These are phyloP conservation scores for Beauveria caledonica DNA, from an alignment of 2,329 filamentous ascomycete species.

Conservation along the genomic window DNA sequence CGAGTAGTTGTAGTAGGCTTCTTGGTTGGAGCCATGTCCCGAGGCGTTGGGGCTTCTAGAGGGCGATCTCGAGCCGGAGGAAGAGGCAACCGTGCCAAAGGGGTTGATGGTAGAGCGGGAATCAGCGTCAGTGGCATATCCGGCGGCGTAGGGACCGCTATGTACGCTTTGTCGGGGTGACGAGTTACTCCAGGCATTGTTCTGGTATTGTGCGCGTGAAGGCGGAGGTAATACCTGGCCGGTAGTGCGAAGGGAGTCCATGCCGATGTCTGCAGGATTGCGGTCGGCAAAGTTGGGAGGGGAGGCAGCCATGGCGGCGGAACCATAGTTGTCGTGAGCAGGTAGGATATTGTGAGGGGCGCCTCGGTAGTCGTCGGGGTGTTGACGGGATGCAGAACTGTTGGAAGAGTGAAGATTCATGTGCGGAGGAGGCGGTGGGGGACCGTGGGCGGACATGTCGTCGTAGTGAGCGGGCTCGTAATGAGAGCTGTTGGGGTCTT, in stretches of 20 bases:
- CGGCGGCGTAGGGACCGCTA: conserved; percentile 16
- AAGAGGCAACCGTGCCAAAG: conserved; percentile 24
- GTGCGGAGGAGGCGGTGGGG: conserved; percentile 16
- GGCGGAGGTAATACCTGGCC: conserved; percentile 30
- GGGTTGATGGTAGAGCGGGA: conserved; percentile 36
- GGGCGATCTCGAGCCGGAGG: conserved; percentile 30
- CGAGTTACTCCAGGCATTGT: not conserved
- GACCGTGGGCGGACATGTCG: not conserved
- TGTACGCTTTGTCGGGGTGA: conserved; percentile 1
- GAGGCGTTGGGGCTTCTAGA: conserved; percentile 43
- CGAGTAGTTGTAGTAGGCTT: conserved; percentile 57
- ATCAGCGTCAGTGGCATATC: conserved; percentile 25
- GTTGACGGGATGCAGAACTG: conserved; percentile 15
- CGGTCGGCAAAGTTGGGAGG: conserved; percentile 58
- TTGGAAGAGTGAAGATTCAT: conserved; percentile 17
- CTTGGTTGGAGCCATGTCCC: conserved; percentile 45
- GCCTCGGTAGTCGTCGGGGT: conserved; percentile 16
- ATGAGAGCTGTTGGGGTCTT: conserved; percentile 1
- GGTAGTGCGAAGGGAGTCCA: conserved; percentile 47
- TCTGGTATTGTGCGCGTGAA: conserved; percentile 23
- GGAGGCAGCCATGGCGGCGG: conserved; percentile 55
- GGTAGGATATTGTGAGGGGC: conserved; percentile 41
- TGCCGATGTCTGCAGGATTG: conserved; percentile 50
- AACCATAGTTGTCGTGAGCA: conserved; percentile 58
- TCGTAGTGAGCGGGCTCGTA: conserved; percentile 7